Base-by-base conservation (phyloP, 2,329 filamentous ascomycete species). In the Elsinoe ampelina region DNA sequence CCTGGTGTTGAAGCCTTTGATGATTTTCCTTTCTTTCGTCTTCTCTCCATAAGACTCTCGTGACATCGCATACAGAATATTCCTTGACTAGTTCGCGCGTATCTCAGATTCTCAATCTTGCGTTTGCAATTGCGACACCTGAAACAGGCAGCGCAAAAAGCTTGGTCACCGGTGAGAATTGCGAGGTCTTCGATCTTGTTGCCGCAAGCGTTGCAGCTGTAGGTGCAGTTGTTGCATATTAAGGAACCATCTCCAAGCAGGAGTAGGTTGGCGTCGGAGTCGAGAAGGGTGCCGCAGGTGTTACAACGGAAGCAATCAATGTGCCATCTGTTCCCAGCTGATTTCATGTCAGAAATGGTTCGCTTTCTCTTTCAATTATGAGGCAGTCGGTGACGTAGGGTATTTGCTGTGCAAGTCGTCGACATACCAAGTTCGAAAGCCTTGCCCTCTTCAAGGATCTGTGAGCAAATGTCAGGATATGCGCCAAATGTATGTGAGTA, bases 41-140 rank as follows among this genome's bases (percentile, higher is more conserved):
- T 81, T 61, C 92, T 80, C 51, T 92, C 89, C 90, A 97, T 97
- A 55, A 98, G 75, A 26, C 89, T 93, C 72, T 98, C 93, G 68
- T 98, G 93, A 70, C 93, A 98, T 67, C 86, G 90, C 93, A 98
- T 98, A 75, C 93, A 98, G 70, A 98, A 97, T 65, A 98, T 98
- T 59, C 93, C 93, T 72, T 97, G 93, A 6, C 92, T 96, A 1
- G 93, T 98, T 67, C 93, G 84, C 56, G 93, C 93, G 82, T 97
- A 98, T 70, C 92, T 85, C 62, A 98, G 78, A 70, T 98, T 98
- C 73, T 98, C 93, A 60, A 98, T 98, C 77, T 96, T 96, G 70
- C 88, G 84, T 77, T 97, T 98, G 79, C 93, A 98, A 71, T 97
- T 98, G 65, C 93, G 82, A 75, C 93, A 98, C 66, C 91, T 83